A percentile compares a stretch with the other conserved stretches of the same genome.
Conservation (phyloP, 768 basidiomycete genomes). For the Postia placenta region DNA sequence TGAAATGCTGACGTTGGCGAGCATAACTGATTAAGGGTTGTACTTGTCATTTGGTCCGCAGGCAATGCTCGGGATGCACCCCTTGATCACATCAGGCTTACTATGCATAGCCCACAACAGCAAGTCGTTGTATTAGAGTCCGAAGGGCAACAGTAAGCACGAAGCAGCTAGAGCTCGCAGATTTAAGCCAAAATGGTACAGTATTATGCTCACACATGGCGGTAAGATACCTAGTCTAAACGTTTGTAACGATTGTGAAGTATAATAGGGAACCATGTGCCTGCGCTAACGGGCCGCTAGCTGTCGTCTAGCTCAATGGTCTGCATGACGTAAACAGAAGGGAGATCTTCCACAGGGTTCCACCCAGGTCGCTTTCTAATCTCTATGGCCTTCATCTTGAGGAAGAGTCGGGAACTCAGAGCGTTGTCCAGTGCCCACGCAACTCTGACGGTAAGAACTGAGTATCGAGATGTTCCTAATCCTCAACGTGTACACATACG, state of each 20-base stretch:
- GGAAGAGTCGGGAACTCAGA: not conserved
- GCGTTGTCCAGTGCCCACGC: slow-evolving; percentile 1
- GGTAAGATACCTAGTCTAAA: not conserved
- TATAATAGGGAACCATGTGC: not conserved
- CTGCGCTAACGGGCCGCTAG: no score
- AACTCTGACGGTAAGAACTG: not conserved
- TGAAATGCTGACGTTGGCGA: no score
- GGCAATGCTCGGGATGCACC: no score
- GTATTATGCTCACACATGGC: not conserved
- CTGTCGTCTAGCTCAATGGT: not conserved
- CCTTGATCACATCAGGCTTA: no score
- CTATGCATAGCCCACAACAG: no score
- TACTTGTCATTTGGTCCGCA: no score
- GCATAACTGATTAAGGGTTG: no score
- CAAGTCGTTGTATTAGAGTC: not conserved
- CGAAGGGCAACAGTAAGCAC: not conserved
- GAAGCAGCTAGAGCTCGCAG: not conserved
- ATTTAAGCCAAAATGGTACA: not conserved
- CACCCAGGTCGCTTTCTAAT: not conserved
- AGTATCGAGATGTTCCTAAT: not conserved
- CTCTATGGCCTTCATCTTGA: slow-evolving; percentile 1
- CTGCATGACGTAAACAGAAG: not conserved
- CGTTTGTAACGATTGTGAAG: not conserved
- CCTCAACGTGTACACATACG: not conserved
- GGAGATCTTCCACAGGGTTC: not conserved